phyloP scores from a whole-genome alignment of 768 basidiomycete genomes.

The Auriculariales sp. region DNA sequence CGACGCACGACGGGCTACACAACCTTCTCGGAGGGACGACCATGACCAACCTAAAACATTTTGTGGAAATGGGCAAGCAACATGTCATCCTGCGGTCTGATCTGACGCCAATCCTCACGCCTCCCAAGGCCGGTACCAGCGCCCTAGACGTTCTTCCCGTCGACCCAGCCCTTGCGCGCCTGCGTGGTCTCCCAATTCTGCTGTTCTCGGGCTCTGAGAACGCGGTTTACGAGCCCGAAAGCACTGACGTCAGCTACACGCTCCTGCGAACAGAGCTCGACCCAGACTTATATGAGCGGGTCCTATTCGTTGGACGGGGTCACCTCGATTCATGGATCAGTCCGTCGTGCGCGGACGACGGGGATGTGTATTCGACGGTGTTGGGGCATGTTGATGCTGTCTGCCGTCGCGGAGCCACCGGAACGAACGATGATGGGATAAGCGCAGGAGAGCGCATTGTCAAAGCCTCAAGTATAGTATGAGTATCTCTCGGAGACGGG shows the following conservation, averaged over 20 bases:
- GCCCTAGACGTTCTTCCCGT: neutral
- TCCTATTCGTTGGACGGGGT: neutral
- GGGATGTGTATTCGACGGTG: neutral
- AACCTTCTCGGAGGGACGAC: neutral
- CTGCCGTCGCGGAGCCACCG: neutral
- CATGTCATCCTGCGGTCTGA: neutral
- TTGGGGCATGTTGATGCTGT: neutral
- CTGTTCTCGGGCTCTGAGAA: neutral
- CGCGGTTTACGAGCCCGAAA: neutral
- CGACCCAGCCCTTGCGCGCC: neutral
- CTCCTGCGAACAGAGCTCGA: neutral
- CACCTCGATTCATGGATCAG: neutral
- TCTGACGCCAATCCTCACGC: neutral
- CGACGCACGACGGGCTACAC: constrained; percentile 1
- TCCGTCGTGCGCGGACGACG: neutral
- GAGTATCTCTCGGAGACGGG: no score
- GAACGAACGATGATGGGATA: neutral
- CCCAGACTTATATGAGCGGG: neutral
- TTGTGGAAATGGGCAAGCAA: neutral
- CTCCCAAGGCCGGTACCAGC: neutral
- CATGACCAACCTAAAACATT: neutral
- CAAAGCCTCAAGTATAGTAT: no score
- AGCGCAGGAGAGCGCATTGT: no score
- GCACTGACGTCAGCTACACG: neutral
- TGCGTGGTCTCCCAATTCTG: neutral